These are phyloP conservation scores for Asclepias syriaca DNA, from an alignment of 257 asterid species.

Conservation along the genomic window DNA sequence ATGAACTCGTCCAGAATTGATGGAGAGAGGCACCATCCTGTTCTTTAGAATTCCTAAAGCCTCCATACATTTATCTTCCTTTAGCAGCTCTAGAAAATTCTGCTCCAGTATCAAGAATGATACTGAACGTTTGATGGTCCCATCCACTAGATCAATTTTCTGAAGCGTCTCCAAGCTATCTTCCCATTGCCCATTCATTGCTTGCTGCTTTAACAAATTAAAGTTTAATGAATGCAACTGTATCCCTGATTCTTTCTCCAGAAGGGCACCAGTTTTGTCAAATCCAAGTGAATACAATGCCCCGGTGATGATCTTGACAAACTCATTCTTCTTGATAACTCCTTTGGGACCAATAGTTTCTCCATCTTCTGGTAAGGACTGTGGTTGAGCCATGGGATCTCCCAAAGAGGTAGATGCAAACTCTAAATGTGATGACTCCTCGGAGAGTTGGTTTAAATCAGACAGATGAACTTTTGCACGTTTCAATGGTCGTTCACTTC, in stretches of 20 bases:
- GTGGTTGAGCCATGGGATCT: conserved; percentile 17
- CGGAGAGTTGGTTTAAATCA: not conserved
- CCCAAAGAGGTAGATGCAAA: conserved; percentile 14
- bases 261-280: conserved; percentile 13
- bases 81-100: conserved; percentile 13
- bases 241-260: conserved; percentile 20
- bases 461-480: not conserved
- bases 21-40: conserved; percentile 11
- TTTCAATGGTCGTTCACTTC: conserved; percentile 48
- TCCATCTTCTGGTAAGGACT: conserved; percentile 14
- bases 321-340: conserved; percentile 16
- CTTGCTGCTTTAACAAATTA: conserved; percentile 14
- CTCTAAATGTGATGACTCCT: conserved; percentile 2
- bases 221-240: conserved; percentile 2
- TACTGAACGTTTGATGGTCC: conserved; percentile 1
- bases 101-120: conserved; percentile 21
- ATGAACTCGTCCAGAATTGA: conserved; percentile 8
- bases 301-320: conserved; percentile 16
- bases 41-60: conserved; percentile 13
- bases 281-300: conserved; percentile 17
- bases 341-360: conserved; percentile 20
- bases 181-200: conserved; percentile 16
- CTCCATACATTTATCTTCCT: conserved; percentile 3
- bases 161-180: conserved; percentile 9
- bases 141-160: conserved; percentile 11